Evolutionary conservation across 176 grass and related monocot genomes (phyloP).

Genomic region (Eleusine indica): DNA sequence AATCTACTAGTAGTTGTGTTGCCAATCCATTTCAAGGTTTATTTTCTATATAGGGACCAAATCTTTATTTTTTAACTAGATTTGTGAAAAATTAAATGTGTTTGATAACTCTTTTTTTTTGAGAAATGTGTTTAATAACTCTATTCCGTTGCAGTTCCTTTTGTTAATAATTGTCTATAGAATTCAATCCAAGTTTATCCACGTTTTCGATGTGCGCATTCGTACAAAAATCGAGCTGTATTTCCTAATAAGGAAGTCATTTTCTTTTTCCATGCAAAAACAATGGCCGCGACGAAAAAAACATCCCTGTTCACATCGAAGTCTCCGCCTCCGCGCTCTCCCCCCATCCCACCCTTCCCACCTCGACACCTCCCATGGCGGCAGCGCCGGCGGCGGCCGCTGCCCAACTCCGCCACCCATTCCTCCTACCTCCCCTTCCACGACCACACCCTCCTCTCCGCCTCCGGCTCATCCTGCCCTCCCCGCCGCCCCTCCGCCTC

Average conservation of each 20-base stretch:
- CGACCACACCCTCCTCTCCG: constrained; percentile 23
- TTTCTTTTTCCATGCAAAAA: not conserved
- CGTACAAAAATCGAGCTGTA: not conserved
- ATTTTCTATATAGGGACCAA: too few species aligned
- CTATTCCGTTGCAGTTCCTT: too few species aligned
- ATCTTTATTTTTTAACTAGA: too few species aligned
- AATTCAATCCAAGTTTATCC: too few species aligned
- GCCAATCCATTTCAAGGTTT: too few species aligned
- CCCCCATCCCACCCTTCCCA: not conserved
- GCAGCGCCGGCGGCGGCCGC: constrained; percentile 24
- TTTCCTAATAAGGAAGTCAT: not conserved
- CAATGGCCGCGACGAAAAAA: not conserved
- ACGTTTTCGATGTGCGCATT: too few species aligned
- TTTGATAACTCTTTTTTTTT: too few species aligned
- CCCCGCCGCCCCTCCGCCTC: constrained; percentile 37
- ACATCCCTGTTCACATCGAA: constrained; percentile 36
- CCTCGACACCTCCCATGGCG: constrained; percentile 37
- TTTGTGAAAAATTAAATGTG: too few species aligned
- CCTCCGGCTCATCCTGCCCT: constrained; percentile 45
- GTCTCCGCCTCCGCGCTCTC: constrained; percentile 38
- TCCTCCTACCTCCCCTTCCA: not conserved
- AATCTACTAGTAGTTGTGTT: too few species aligned
- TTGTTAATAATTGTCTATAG: too few species aligned
- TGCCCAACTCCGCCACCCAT: constrained; percentile 29
- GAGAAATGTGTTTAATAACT: too few species aligned